A percentile compares a stretch with the other conserved stretches of the same genome.
phyloP scores from a whole-genome alignment of 2,329 filamentous ascomycete genomes.

The Graphiopsis chlorocephala region DNA sequence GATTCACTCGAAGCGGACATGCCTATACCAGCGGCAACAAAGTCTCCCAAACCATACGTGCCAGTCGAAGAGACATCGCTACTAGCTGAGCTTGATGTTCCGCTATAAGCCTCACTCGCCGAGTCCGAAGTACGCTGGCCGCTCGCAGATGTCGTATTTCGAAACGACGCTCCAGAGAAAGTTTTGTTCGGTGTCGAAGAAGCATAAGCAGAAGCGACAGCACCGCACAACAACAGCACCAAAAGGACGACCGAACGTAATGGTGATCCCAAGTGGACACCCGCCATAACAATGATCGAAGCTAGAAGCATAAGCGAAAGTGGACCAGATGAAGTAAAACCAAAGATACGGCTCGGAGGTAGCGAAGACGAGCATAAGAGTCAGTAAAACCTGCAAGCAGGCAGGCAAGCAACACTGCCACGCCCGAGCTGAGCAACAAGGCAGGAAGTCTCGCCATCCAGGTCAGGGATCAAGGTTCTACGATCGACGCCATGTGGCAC shows the following conservation, averaged over 20 bases:
- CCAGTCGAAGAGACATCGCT: neutral
- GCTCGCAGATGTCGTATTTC: neutral
- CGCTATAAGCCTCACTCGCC: neutral
- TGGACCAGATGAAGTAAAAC: neutral
- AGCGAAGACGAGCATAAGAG: neutral
- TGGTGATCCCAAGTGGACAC: neutral
- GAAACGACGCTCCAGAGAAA: neutral
- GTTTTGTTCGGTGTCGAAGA: neutral
- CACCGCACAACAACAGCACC: neutral
- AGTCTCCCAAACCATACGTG: neutral
- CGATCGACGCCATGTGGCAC: neutral
- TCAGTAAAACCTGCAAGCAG: neutral
- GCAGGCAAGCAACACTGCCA: neutral
- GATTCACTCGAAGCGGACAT: neutral
- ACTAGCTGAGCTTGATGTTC: neutral
- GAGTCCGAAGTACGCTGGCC: neutral
- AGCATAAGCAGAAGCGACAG: neutral
- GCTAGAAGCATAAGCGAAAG: neutral
- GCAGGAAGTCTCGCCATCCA: neutral
- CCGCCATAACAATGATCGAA: neutral
- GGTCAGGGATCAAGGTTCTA: neutral
- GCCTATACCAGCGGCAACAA: neutral
- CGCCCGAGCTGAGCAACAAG: neutral
- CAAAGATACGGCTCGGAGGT: neutral
- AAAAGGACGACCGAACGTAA: neutral